Evolutionary conservation across 805 yeast genomes (phyloP).

Genomic region (Wickerhamiella spandovensis): DNA sequence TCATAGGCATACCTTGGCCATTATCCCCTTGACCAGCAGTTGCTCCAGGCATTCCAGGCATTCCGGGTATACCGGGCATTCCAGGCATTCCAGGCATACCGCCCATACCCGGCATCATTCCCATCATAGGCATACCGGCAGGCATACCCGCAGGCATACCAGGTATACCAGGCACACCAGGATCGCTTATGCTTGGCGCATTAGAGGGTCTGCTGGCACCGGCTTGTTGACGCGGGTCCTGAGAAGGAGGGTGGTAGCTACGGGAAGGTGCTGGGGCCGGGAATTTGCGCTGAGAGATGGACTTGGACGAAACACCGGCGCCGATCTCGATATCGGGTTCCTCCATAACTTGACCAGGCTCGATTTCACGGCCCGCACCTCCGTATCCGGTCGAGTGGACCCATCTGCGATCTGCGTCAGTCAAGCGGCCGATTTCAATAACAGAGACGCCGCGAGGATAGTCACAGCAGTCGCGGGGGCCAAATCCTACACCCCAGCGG

Average conservation of each 20-base stretch:
- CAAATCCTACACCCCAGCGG: constrained; percentile 98
- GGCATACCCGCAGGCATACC: constrained; percentile 11
- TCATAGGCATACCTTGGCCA: constrained; percentile 4
- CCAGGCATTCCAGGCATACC: constrained; percentile 17
- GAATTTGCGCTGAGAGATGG: constrained; percentile 30
- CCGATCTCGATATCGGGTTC: constrained; percentile 98
- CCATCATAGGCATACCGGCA: constrained; percentile 6
- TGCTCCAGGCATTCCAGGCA: constrained; percentile 5
- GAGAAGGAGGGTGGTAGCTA: background rate
- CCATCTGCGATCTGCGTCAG: constrained; percentile 93
- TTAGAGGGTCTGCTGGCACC: background rate
- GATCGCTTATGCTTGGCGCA: background rate
- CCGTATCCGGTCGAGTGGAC: constrained; percentile 87
- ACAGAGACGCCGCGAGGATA: constrained; percentile 81
- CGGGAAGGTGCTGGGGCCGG: background rate
- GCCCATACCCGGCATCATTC: constrained; percentile 14
- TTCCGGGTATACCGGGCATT: constrained; percentile 8
- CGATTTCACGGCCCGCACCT: constrained; percentile 85
- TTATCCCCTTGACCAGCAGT: too few relatives aligned
- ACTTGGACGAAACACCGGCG: constrained; percentile 82
- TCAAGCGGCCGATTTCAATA: constrained; percentile 74
- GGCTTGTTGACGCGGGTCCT: background rate
- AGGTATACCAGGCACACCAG: constrained; percentile 16
- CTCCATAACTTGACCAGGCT: constrained; percentile 71
- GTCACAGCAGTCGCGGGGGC: constrained; percentile 97